Base-by-base conservation (phyloP, 2,329 filamentous ascomycete genomes). In the Penicillium psychrosexuale region DNA sequence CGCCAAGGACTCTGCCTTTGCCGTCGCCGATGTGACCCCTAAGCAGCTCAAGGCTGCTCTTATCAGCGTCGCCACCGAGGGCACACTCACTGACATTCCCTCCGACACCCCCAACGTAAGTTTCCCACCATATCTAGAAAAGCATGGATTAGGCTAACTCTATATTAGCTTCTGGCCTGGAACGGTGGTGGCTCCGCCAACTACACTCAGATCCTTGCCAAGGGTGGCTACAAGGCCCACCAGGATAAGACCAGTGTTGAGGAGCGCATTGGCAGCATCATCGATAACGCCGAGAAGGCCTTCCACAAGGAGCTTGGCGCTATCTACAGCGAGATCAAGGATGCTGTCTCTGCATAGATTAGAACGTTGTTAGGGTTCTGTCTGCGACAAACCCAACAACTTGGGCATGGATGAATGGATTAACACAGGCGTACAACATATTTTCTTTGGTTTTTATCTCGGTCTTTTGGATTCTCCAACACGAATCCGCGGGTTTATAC, bases 161-260 rank as follows among this genome's bases (percentile, higher is more conserved):
- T 1, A 28, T 55, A 56, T 6, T 62, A 82, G 79, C 82, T 96
- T 72, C 91, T 99, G 60, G 93, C 93, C 76, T 99, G 92, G 93
- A 99, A 99, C 84, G 94, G 95, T 73, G 95, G 91, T 79, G 94
- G 94, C 71, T 89, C 85, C 72, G 86, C 83, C 80, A 96, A 99
- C 88, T 97, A 90, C 85, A 83, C 84, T 58, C 81, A 89, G 67
- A 96, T 97, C 69, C 77, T 96, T 61, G 78, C 85, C 66, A 80
- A 85, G 66, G 89, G 90, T 69, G 80, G 84, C 69, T 93, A 92
- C 81, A 82, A 83, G 66, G 80, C 72, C 40, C 31, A 15, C 33
- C 53, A 51, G 8, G 46, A 27, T 24, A 66, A 75, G 24, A 28
- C 42, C 52, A 31, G 33, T 33, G 65, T 75, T 52, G 67, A 73